Evolutionary conservation across 495 filamentous ascomycete species (phyloP).

Genomic region (Achaetomiella virescens): DNA sequence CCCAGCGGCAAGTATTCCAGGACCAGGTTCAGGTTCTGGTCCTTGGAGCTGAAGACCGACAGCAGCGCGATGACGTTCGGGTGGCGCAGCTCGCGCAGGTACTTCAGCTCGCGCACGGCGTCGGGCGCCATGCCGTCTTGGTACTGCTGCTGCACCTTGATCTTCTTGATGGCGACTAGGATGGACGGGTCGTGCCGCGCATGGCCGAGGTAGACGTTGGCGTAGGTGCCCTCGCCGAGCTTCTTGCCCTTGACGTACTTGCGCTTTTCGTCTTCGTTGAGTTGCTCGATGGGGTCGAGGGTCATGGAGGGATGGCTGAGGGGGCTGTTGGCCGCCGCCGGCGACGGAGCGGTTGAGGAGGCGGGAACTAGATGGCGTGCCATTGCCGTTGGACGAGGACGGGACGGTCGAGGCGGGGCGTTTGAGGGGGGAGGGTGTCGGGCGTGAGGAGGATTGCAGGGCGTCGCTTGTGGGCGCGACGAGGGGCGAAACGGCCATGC

Average conservation of each 20-base stretch:
- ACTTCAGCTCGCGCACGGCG: constrained; percentile 90
- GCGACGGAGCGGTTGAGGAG: constrained; percentile 11
- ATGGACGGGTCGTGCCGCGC: constrained; percentile 58
- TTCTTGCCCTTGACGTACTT: constrained; percentile 90
- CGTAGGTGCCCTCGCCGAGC: constrained; percentile 95
- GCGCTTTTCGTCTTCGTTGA: constrained; percentile 78
- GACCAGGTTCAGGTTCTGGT: constrained; percentile 86
- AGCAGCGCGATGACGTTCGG: constrained; percentile 90
- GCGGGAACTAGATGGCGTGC: constrained; percentile 18
- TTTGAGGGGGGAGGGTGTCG: constrained; percentile 19
- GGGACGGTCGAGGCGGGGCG: constrained; percentile 19
- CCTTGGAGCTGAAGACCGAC: constrained; percentile 87
- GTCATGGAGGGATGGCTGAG: constrained; percentile 13
- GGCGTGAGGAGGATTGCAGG: constrained; percentile 8
- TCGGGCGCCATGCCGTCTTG: constrained; percentile 85
- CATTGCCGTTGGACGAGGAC: constrained; percentile 18
- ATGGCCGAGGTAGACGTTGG: constrained; percentile 86
- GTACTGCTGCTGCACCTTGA: constrained; percentile 83
- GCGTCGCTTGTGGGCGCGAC: constrained; percentile 18
- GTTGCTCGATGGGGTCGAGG: constrained; percentile 69
- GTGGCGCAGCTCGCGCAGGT: constrained; percentile 89
- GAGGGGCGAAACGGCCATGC: constrained; percentile 37
- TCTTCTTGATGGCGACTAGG: constrained; percentile 94
- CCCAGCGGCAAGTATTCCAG: constrained; percentile 87
- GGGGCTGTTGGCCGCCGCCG: constrained; percentile 9